Conservation (phyloP, 768 basidiomycete genomes). For the Dendrothele bispora region DNA sequence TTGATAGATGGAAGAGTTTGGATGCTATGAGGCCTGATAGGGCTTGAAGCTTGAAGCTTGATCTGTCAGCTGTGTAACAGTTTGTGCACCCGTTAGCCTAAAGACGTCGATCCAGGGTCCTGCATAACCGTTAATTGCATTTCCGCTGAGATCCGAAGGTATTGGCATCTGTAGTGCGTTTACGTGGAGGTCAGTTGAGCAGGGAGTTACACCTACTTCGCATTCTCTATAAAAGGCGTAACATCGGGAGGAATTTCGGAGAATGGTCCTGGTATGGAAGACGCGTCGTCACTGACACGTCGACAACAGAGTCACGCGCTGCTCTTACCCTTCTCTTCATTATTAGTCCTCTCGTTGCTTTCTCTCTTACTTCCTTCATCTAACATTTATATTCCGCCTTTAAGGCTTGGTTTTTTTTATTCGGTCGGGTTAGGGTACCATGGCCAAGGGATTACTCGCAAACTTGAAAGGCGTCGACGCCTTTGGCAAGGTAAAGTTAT, state of each 20-base stretch:
- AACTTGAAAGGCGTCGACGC: conserved; percentile 93
- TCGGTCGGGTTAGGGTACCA: conserved; percentile 42
- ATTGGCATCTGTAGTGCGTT: neutral
- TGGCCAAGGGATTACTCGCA: conserved; percentile 78
- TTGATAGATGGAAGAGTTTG: too few species aligned
- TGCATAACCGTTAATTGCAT: conserved; percentile 4
- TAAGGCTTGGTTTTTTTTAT: conserved; percentile 23
- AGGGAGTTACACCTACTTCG: too few species aligned
- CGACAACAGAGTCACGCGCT: conserved; percentile 12
- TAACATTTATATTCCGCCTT: conserved; percentile 10
- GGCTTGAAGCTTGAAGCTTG: too few species aligned
- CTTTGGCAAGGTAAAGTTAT: conserved; percentile 89
- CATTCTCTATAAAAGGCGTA: too few species aligned
- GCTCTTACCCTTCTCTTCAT: conserved; percentile 11
- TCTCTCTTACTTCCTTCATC: conserved; percentile 17
- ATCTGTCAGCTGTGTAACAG: too few species aligned
- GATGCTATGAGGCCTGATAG: too few species aligned
- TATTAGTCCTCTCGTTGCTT: conserved; percentile 22
- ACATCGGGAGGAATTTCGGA: too few species aligned
- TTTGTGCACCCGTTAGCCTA: too few species aligned
- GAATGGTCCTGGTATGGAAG: too few species aligned
- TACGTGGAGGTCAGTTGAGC: too few species aligned
- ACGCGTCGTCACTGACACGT: conserved; percentile 17
- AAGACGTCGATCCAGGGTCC: too few species aligned
- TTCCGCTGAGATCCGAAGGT: neutral